Evolutionary conservation across 2,329 filamentous ascomycete species (phyloP), one percentile per base, ranked within the genome.

Genomic region (Aspergillus vadensis): DNA sequence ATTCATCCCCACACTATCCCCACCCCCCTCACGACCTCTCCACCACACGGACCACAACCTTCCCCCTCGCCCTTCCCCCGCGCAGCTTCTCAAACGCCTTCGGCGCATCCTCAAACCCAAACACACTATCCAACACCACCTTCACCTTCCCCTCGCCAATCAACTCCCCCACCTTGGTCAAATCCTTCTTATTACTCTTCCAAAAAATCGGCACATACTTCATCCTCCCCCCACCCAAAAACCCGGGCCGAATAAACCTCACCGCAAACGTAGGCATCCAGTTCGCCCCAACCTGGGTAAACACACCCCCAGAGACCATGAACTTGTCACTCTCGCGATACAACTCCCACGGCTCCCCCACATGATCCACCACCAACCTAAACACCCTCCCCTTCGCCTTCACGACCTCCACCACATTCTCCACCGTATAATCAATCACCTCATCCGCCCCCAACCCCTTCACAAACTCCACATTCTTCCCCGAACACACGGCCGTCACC

Each of bases 391-490:
- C 83, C 39, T 79, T 80, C 0, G 75, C 71, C 61, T 79, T 79
- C 7, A 89, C 72, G 3, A 69, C 71, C 23, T 77, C 74, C 4
- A 80, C 67, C 2, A 88, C 72, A 68, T 87, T 74, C 30, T 75
- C 70, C 0, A 75, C 72, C 17, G 80, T 82, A 70, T 89, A 89
- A 67, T 89, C 85, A 50, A 89, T 78, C 30, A 88, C 81, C 60
- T 86, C 83, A 65, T 89, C 86, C 6, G 88, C 88, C 0, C 88
- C 88, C 1, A 90, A 72, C 2, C 75, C 73, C 61, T 80, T 80
- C 68, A 85, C 86, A 2, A 89, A 71, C 48, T 84, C 80, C 0
- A 81, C 76, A 69, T 89, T 90, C 5, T 71, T 71, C 0, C 76
- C 79, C 9, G 86, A 89, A 67, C 87, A 90, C 4, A 81, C 82